A percentile compares a stretch with the other conserved stretches of the same genome.
These are phyloP conservation scores for Geotrichum candidum DNA, from an alignment of 1,139 yeast genomes.

Conservation along the genomic window DNA sequence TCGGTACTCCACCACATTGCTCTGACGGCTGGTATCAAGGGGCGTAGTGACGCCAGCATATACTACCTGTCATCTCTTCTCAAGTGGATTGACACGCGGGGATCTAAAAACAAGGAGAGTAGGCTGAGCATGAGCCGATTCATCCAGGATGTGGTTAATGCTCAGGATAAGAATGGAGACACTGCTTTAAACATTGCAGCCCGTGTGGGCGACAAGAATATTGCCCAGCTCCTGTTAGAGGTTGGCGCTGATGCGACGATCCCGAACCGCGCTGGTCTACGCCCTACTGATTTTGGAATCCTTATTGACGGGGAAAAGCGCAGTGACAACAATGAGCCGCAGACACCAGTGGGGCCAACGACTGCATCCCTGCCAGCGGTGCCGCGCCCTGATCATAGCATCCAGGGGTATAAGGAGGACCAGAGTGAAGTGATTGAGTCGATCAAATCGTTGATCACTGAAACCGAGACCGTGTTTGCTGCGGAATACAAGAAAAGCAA, in stretches of 20 bases:
- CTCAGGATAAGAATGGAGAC: slow-evolving; percentile 80
- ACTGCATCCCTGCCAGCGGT: background rate
- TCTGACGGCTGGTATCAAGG: slow-evolving; percentile 64
- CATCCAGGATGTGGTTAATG: slow-evolving; percentile 61
- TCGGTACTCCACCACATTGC: slow-evolving; percentile 93
- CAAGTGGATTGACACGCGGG: slow-evolving; percentile 69
- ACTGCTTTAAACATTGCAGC: slow-evolving; percentile 85
- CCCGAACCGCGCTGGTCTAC: slow-evolving; percentile 76
- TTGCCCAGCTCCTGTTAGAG: slow-evolving; percentile 72
- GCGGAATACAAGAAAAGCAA: slow-evolving; percentile 45
- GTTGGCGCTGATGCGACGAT: slow-evolving; percentile 79
- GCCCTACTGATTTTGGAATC: slow-evolving; percentile 81
- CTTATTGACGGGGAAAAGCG: slow-evolving; percentile 2
- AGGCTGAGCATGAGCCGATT: slow-evolving; percentile 55
- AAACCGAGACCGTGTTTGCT: slow-evolving; percentile 43
- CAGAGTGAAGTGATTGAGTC: slow-evolving; percentile 42
- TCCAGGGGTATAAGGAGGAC: slow-evolving; percentile 26
- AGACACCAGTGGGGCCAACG: background rate
- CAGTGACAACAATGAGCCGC: background rate
- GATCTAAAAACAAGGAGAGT: slow-evolving; percentile 35
- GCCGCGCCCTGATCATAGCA: background rate
- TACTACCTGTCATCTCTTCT: slow-evolving; percentile 72
- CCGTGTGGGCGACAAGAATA: slow-evolving; percentile 73
- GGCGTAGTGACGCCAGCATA: slow-evolving; percentile 61
- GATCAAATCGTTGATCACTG: slow-evolving; percentile 35